These are phyloP conservation scores for Diaporthe humulicola DNA, from an alignment of 2,329 filamentous ascomycete genomes.

Conservation along the genomic window DNA sequence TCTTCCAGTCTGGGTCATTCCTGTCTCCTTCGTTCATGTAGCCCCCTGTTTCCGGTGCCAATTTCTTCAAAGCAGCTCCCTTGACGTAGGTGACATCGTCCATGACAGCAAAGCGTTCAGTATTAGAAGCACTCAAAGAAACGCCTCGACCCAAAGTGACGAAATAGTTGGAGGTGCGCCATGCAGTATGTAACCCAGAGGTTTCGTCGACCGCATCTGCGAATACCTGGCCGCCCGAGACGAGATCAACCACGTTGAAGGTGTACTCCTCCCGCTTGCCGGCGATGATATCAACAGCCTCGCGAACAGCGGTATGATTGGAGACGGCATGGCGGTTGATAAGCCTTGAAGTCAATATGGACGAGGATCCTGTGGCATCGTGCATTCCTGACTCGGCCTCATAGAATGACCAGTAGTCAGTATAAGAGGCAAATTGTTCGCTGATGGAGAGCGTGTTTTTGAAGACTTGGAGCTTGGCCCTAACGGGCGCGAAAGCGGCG, in stretches of 20 bases:
- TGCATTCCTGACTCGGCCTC: not conserved
- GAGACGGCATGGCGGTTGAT: not conserved
- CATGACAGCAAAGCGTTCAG: not conserved
- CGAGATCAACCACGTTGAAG: not conserved
- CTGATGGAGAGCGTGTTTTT: not conserved
- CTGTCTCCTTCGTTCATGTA: conserved; percentile 58
- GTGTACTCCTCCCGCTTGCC: not conserved
- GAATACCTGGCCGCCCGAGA: conserved; percentile 13
- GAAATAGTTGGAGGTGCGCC: not conserved
- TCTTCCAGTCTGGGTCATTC: conserved; percentile 47
- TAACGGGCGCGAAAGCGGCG: not conserved
- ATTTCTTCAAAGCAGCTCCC: not conserved
- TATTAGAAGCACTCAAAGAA: not conserved
- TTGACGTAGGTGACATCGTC: not conserved
- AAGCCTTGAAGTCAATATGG: conserved; percentile 6
- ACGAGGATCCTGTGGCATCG: not conserved
- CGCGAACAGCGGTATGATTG: not conserved
- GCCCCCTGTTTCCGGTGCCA: conserved; percentile 37
- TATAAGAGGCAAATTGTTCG: not conserved
- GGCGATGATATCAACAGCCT: not conserved
- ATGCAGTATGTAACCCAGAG: not conserved
- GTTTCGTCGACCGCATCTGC: not conserved
- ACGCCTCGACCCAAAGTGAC: not conserved
- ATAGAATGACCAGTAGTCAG: conserved; percentile 20
- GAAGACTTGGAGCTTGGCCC: not conserved